phyloP scores from a whole-genome alignment of 495 filamentous ascomycete genomes.

The Trichoderma gamsii region DNA sequence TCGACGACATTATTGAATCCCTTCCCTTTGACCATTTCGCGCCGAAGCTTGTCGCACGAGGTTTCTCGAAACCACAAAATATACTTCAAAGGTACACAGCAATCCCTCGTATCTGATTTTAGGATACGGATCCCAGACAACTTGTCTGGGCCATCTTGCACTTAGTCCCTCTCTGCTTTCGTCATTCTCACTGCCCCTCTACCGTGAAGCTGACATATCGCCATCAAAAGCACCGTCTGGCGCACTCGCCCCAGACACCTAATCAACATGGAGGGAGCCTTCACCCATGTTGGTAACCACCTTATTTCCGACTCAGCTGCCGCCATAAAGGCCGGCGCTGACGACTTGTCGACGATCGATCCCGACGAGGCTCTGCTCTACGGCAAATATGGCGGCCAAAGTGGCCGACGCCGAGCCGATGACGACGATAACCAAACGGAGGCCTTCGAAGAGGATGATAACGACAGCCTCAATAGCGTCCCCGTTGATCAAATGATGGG shows the following conservation, averaged over 20 bases:
- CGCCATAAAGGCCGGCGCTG: slow-evolving; percentile 64
- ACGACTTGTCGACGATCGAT: slow-evolving; percentile 61
- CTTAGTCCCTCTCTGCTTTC: background rate
- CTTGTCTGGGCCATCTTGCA: background rate
- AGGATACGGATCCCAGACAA: background rate
- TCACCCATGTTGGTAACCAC: slow-evolving; percentile 80
- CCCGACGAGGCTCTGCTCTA: slow-evolving; percentile 71
- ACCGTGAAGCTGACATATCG: background rate
- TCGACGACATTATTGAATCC: background rate
- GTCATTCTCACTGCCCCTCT: background rate
- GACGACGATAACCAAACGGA: slow-evolving; percentile 88
- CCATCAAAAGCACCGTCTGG: background rate
- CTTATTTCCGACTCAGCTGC: slow-evolving; percentile 66
- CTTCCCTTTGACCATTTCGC: slow-evolving; percentile 5
- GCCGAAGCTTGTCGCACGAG: slow-evolving; percentile 6
- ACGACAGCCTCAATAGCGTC: slow-evolving; percentile 85
- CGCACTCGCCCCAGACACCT: background rate
- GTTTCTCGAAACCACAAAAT: background rate
- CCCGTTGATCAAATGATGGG: slow-evolving; percentile 68
- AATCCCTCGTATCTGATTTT: background rate
- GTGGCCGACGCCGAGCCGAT: slow-evolving; percentile 56
- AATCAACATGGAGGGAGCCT: slow-evolving; percentile 68
- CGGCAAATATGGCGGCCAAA: slow-evolving; percentile 57
- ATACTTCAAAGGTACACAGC: background rate
- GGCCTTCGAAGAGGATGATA: slow-evolving; percentile 80